Evolutionary conservation across 768 basidiomycete species (phyloP), one percentile per base, ranked within the genome.

Genomic region (Tricholoma sp.): DNA sequence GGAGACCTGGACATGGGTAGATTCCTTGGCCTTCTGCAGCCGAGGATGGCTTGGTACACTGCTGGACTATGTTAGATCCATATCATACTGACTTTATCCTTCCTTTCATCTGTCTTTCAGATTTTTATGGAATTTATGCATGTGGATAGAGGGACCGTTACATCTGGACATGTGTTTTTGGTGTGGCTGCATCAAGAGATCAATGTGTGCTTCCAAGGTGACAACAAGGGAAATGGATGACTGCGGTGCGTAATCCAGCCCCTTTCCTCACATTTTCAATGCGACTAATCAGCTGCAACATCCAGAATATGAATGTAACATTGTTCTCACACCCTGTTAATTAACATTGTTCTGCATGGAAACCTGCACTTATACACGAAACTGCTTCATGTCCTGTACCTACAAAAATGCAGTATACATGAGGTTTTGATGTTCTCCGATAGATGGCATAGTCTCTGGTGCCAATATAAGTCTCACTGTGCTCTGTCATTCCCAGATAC

Each of bases 71-170:
- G 29, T 31, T 32, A 31, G 29, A 51, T 51, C 50, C 29, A 32
- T 51, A 51, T 51, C 6, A 31, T 34, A 35, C 50, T 51, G 18
- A 51, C 50, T 32, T 31, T 31, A 51, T 51, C 31, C 50, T 51
- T 32, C 29, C 50, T 51, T 51, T 51, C 50, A 51, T 32, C 50
- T 32, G 29, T 32, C 29, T 51, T 19, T 19, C 16, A 51, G 29
- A 51, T 51, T 51, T 51, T 51, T 51, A 31, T 51, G 27, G 50
- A 51, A 51, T 51, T 51, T 51, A 51, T 51, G 32, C 14, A 51
- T 51, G 50, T 51, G 27, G 29, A 6, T 21, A 51, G 50, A 51
- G 27, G 27, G 29, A 18, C 29, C 29, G n/a, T 51, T 51, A 51
- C 34, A 32, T 8, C 49, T 50, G 49, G 24, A 50, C 49, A 50